Base-by-base conservation (phyloP, 306 rosid species). In the Gynostemma pentaphyllum region DNA sequence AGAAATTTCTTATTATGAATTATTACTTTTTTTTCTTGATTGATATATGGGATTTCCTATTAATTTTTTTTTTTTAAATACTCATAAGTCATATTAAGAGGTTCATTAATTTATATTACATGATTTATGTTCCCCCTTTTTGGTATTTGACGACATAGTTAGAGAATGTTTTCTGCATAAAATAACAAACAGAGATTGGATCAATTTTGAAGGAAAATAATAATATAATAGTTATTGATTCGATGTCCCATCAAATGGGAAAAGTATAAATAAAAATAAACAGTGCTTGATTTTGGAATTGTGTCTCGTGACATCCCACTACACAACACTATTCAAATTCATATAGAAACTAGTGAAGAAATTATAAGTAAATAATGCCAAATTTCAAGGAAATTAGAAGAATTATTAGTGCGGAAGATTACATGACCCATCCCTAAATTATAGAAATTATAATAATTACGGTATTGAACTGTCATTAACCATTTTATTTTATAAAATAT, bases 271-370 rank as follows among this genome's bases (percentile, higher is more conserved):
- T n/a, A 71, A 73, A 53, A 39, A 46, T 41, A 42, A 63, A 81
- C 40, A 77, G 87, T 79, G 59, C 51, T 62, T 71, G 64, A 51
- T 81, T 87, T 83, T 29, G 87, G 86, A 87, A 87, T 76, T 68
- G 70, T 42, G 68, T 81, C 90, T 83, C 90, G 95, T 87, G 95
- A 87, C 81, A 62, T 21, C 27, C 66, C 66, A 64, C 63, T 72
- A 66, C 61, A 68, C 39, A 37, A 37, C 8, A 60, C 37, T 39
- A 60, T 60, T 14, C 30, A 34, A 60, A 9, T 23, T 61, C 49
- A 40, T 61, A 40, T 61, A 22, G 13, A 59, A 59, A 29, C 13
- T 24, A n/a, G 34, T 34, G 24, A 19, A 29, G 16, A 53, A n/a
- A 37, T 37, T 59, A 1, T 21, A 37, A 6, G 22, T 18, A 39